These are phyloP conservation scores for Paspalum vaginatum DNA, from an alignment of 176 grass and related monocot species.

Conservation along the genomic window DNA sequence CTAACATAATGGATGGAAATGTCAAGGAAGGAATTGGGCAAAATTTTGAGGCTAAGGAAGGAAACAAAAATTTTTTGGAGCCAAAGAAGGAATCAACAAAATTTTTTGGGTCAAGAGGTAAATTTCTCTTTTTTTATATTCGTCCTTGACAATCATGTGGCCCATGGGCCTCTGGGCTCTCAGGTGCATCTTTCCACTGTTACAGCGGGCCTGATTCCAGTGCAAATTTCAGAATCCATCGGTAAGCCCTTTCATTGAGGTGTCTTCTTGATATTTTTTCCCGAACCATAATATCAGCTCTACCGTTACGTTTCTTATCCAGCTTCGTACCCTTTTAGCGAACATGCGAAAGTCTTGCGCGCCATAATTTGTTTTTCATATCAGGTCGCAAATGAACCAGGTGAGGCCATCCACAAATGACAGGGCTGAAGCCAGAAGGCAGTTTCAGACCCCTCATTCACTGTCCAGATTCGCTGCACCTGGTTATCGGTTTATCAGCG, in stretches of 20 bases:
- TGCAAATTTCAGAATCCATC: background rate
- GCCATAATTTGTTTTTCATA: background rate
- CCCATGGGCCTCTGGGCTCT: slow-evolving; percentile 1
- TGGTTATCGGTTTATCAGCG: too few relatives aligned
- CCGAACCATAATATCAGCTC: background rate
- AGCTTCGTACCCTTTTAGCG: background rate
- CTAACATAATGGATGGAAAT: too few relatives aligned
- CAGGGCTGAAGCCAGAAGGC: background rate
- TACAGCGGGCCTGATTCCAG: background rate
- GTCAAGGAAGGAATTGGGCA: too few relatives aligned
- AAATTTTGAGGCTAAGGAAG: too few relatives aligned
- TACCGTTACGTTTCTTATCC: background rate
- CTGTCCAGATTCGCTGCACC: background rate
- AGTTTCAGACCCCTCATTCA: background rate
- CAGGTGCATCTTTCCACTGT: background rate
- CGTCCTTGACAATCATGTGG: background rate
- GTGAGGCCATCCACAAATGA: background rate
- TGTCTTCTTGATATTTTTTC: background rate
- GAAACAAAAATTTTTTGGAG: too few relatives aligned
- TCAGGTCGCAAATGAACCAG: background rate
- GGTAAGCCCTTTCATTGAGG: background rate
- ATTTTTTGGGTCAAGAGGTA: too few relatives aligned
- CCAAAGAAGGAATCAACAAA: too few relatives aligned
- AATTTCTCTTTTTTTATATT: too few relatives aligned
- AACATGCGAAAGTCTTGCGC: background rate